Evolutionary conservation across 495 filamentous ascomycete species (phyloP).

Genomic region (Niebla homalea): DNA sequence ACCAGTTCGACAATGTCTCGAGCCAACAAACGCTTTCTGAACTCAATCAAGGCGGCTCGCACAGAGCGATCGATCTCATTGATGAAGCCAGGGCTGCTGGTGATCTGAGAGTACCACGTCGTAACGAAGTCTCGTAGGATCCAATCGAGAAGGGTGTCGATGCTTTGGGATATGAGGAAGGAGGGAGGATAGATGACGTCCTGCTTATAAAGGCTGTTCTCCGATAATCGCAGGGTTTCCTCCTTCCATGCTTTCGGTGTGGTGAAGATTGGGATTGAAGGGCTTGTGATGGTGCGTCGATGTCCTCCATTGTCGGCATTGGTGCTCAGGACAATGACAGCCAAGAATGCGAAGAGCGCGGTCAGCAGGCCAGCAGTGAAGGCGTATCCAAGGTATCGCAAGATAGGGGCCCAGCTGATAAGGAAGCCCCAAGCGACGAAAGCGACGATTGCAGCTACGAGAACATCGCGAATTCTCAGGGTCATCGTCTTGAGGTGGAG

Average conservation of each 20-base stretch:
- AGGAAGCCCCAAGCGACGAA: slow-evolving; percentile 81
- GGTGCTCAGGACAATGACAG: slow-evolving; percentile 48
- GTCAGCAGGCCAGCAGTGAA: slow-evolving; percentile 55
- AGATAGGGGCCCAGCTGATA: slow-evolving; percentile 61
- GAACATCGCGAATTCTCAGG: slow-evolving; percentile 63
- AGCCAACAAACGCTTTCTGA: slow-evolving; percentile 54
- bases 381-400: slow-evolving; percentile 71
- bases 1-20: slow-evolving; percentile 70
- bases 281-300: slow-evolving; percentile 26
- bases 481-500: slow-evolving; percentile 44
- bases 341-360: slow-evolving; percentile 36
- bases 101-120: slow-evolving; percentile 83
- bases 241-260: slow-evolving; percentile 49
- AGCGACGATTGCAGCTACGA: slow-evolving; percentile 50
- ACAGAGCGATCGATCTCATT: slow-evolving; percentile 75
- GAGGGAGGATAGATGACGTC: slow-evolving; percentile 64
- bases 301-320: slow-evolving; percentile 33
- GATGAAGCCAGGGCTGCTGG: slow-evolving; percentile 59
- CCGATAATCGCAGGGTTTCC: slow-evolving; percentile 49
- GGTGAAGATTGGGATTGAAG: slow-evolving; percentile 46
- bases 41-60: slow-evolving; percentile 54
- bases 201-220: slow-evolving; percentile 34
- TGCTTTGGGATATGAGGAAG: slow-evolving; percentile 60
- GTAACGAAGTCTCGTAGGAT: slow-evolving; percentile 75
- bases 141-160: slow-evolving; percentile 68